phyloP scores from a whole-genome alignment of 164 flowering plant genomes.

The Tetrastigma voinierianum region DNA sequence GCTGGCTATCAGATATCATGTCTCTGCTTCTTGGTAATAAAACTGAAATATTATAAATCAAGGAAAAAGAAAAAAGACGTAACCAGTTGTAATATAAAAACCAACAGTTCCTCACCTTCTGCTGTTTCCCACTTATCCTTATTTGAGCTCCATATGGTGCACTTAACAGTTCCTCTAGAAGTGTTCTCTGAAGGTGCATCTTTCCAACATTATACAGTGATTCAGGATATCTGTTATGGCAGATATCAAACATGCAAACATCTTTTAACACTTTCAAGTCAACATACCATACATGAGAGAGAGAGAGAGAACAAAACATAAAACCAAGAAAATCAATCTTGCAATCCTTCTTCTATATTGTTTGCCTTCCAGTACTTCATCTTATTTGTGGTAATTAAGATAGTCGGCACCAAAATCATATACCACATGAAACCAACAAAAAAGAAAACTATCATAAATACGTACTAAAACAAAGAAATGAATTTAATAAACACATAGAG shows the following conservation, averaged over 20 bases:
- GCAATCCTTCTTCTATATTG: too few species aligned
- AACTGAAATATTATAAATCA: background rate
- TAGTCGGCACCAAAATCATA: too few species aligned
- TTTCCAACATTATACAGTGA: slow-evolving; percentile 20
- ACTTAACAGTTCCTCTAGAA: slow-evolving; percentile 85
- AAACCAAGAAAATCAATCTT: too few species aligned
- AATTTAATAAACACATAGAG: too few species aligned
- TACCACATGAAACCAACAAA: too few species aligned
- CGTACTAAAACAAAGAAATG: too few species aligned
- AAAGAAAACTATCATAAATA: too few species aligned
- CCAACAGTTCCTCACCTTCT: slow-evolving; percentile 56
- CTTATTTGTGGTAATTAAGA: too few species aligned
- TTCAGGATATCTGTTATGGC: background rate
- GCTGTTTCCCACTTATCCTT: slow-evolving; percentile 70
- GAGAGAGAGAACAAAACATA: too few species aligned
- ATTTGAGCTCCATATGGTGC: slow-evolving; percentile 94
- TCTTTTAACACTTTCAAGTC: background rate
- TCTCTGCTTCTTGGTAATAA: background rate
- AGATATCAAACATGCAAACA: background rate
- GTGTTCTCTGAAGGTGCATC: slow-evolving; percentile 71
- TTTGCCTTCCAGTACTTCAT: too few species aligned
- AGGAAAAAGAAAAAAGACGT: background rate
- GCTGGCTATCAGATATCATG: background rate
- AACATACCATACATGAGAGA: too few species aligned
- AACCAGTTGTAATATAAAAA: background rate